A percentile compares a stretch with the other conserved stretches of the same genome.
phyloP scores from a whole-genome alignment of 345 rosid species.

The Cochlearia excelsa region DNA sequence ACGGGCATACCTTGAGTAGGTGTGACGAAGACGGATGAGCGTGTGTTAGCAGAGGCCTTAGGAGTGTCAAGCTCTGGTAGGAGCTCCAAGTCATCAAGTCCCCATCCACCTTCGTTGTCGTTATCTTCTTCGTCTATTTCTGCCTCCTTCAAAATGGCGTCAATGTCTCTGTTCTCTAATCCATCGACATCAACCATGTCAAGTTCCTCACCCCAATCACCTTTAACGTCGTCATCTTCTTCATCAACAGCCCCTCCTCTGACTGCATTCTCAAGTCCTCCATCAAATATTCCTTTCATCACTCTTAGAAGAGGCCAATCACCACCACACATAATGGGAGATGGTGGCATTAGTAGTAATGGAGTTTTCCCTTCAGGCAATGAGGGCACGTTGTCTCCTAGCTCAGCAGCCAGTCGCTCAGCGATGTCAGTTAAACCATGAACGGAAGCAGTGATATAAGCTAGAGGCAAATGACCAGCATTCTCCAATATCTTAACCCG shows the following conservation, averaged over 20 bases:
- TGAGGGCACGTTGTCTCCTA: conserved; percentile 67
- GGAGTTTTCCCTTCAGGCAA: conserved; percentile 60
- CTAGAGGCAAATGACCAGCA: conserved; percentile 80
- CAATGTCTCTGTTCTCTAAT: conserved; percentile 59
- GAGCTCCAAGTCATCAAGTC: conserved; percentile 76
- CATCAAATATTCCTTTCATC: conserved; percentile 79
- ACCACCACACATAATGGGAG: conserved; percentile 64
- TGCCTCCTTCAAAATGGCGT: conserved; percentile 55
- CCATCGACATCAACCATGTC: conserved; percentile 42
- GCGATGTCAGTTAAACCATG: conserved; percentile 76
- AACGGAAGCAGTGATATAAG: conserved; percentile 64
- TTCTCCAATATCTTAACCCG: conserved; percentile 77
- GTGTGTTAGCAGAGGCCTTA: conserved; percentile 42
- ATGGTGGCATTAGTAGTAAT: conserved; percentile 69
- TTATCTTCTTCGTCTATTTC: conserved; percentile 56
- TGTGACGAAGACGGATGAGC: conserved; percentile 64
- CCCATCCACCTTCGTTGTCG: conserved; percentile 85
- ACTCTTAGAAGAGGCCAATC: conserved; percentile 94
- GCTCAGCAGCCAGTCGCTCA: conserved; percentile 57
- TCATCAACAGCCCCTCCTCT: conserved; percentile 50
- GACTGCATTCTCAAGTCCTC: conserved; percentile 61
- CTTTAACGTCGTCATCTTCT: conserved; percentile 56
- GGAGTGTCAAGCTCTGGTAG: conserved; percentile 80
- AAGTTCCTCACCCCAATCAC: conserved; percentile 78
- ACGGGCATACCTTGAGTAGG: conserved; percentile 85